Conservation (phyloP, 2,329 filamentous ascomycete species). For the Fusarium ambrosium region DNA sequence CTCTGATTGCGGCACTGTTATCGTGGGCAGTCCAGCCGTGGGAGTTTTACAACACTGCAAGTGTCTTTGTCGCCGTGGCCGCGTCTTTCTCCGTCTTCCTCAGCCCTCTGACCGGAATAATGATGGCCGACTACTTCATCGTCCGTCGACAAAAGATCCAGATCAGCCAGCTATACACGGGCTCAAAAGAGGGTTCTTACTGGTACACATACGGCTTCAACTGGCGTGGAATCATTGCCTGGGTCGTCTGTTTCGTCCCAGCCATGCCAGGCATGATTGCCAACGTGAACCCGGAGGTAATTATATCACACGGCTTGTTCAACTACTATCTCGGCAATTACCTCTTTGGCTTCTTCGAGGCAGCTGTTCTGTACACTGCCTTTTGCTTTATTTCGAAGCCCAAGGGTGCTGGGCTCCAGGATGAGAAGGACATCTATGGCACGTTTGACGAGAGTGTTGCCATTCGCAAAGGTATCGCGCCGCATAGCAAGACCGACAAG, state of each 20-base stretch:
- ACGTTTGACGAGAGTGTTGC: neutral
- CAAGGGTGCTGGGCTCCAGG: neutral
- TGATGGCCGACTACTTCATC: slow-evolving; percentile 2
- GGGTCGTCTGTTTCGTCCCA: neutral
- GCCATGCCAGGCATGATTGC: slow-evolving; percentile 4
- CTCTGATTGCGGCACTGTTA: neutral
- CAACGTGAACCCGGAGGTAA: neutral
- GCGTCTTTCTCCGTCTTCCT: slow-evolving; percentile 1
- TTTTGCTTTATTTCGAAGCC: neutral
- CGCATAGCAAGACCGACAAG: neutral
- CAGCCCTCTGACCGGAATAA: neutral
- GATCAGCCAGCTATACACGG: neutral
- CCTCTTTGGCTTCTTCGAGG: neutral
- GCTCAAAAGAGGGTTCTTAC: neutral
- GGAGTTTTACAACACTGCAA: neutral
- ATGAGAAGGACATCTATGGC: neutral
- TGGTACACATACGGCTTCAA: slow-evolving; percentile 5
- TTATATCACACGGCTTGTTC: neutral
- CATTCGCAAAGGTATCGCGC: neutral
- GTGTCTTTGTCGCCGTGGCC: neutral
- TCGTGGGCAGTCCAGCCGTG: neutral
- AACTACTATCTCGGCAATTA: neutral
- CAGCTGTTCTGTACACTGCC: neutral
- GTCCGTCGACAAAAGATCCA: neutral
- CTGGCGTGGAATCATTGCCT: neutral